Base-by-base conservation (phyloP, 345 rosid genomes). In the Arabis hirsuta region DNA sequence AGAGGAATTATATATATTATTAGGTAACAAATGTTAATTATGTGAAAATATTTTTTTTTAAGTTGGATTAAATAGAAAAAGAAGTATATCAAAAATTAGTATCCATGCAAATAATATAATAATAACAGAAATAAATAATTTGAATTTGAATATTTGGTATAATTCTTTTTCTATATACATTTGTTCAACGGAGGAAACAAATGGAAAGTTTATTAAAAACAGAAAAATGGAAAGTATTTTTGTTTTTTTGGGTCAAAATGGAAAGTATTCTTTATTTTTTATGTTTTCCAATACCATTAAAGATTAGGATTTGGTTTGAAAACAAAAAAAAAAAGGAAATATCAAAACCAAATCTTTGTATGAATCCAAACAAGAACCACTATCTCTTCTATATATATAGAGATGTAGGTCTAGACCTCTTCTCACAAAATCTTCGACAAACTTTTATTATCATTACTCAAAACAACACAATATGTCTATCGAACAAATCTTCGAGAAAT, bases 361-460 rank as follows among this genome's bases (percentile, higher is more conserved):
- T 0, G 29, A 27, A 27, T 27, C 29, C 29, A 27, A 27, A 27
- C 10, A n/a, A 12, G 2, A 1, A 8, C 7, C 3, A 10, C 9
- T 8, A 22, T 13, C 43, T 61, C 22, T 42, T 11, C 13, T 58
- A 58, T 69, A 69, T 58, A 69, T 69, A 69, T 36, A 22, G 24
- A 36, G 44, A 48, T 34, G 0, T 32, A 9, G 31, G 20, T 32
- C 12, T 7, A 20, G 2, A 36, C 12, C 2, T 69, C 8, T 3
- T 4, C 29, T 10, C 63, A 31, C n/a, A 55, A 19, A 9, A 29
- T 19, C 9, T 55, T 44, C 29, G 29, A 27, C 4, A 27, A 4
- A 27, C 2, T 27, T 46, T 34, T 10, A 29, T 16, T 4, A 53
- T 42, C 43, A 13, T 10, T 34, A 27, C 45, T 47, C 16, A 22